Base-by-base conservation (phyloP, 139 green algal genomes). In the Pseudopediastrum boryanum region DNA sequence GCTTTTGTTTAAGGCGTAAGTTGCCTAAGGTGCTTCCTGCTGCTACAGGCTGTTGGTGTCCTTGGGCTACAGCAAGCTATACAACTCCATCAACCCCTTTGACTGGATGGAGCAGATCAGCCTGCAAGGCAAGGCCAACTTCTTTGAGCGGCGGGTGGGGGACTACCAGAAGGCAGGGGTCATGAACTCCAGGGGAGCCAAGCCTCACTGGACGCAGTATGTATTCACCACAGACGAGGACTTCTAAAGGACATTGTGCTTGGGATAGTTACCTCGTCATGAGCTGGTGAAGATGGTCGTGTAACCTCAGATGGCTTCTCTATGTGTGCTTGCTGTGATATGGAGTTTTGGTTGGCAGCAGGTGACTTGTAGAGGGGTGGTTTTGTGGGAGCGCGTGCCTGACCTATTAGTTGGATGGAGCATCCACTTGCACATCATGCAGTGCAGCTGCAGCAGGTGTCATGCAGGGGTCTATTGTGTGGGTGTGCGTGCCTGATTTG, bases 161-260 rank as follows among this genome's bases (percentile, higher is more conserved):
- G 93, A 98, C 73, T 99, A 99, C 89, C 95, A 98, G 85, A 96
- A 96, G 86, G 88, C 89, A 0, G 92, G 93, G 25, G 94, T 98
- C 23, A 97, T 98, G 94, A 39, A 56, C 19, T 68, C 77, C 36
- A 50, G 89, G 16, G 33, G 29, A 25, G 41, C n/a, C 5, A 33
- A 41, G 56, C 69, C 21, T 46, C 46, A 2, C 0, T 76, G 42
- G 1, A 51, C 67, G 2, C 38, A 68, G 6, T 76, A 71, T 62
- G 76, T 87, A 35, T 90, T 90, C 48, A 83, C 64, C 3, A 86
- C 83, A 1, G 85, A 90, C 13, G 74, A 25, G 0, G 85, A 90
- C 83, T 90, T 90, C 43, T 90, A 46, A 86, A 38, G 6, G 1
- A 19, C 48, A 16, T 19, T 16, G 16, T 19, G 48, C 48, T n/a